Evolutionary conservation across 176 grass and related monocot genomes (phyloP).

Genomic region (Bonia amplexicaulis): DNA sequence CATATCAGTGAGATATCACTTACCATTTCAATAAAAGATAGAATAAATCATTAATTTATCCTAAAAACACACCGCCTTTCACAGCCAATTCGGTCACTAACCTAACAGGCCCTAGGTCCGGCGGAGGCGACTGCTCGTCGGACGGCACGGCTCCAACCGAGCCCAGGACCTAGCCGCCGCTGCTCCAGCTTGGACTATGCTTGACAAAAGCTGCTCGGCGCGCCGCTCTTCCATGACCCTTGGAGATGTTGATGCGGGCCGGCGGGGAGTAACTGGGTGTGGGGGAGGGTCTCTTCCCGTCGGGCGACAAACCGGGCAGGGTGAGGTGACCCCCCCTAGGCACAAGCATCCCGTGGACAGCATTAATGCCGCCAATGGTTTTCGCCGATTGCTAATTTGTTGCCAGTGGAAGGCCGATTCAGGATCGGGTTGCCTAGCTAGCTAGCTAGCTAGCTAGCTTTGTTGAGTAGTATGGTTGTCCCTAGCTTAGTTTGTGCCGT

Average conservation of each 20-base stretch:
- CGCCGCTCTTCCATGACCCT: not conserved
- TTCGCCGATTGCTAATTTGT: not conserved
- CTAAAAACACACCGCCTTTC: not conserved
- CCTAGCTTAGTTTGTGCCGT: not conserved
- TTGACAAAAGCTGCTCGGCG: not conserved
- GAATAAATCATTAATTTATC: no score
- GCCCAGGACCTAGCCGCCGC: not conserved
- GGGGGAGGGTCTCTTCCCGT: not conserved
- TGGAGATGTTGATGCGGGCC: not conserved
- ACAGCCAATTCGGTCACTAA: not conserved
- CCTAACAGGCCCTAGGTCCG: not conserved
- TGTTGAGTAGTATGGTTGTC: no score
- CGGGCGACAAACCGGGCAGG: not conserved
- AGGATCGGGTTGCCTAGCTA: not conserved
- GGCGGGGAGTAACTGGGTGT: not conserved
- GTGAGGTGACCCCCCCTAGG: not conserved
- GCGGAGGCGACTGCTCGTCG: not conserved
- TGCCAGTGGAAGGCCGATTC: not conserved
- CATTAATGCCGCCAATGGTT: slow-evolving; percentile 36
- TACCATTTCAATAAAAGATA: no score
- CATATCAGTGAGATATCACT: no score
- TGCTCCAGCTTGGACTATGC: not conserved
- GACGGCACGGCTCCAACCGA: not conserved
- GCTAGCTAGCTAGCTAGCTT: not conserved
- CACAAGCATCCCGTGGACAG: slow-evolving; percentile 6